These are phyloP conservation scores for Alternaria panax DNA, from an alignment of 2,329 filamentous ascomycete species.

Conservation along the genomic window DNA sequence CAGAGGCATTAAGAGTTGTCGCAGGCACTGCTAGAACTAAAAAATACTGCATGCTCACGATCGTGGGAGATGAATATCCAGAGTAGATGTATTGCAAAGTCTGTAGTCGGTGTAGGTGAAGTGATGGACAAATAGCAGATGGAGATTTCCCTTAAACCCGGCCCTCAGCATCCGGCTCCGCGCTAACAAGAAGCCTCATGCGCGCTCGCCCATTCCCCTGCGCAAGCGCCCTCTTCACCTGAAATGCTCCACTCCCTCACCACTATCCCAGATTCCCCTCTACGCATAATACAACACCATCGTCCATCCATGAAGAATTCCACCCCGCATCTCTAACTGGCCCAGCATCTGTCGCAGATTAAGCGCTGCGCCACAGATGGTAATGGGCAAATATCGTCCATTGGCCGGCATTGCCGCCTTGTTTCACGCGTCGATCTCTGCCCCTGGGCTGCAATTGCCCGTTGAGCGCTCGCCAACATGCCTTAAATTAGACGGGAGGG, in stretches of 20 bases:
- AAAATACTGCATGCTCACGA: not conserved
- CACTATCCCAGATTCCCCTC: not conserved
- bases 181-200: not conserved
- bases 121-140: not conserved
- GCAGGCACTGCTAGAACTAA: not conserved
- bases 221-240: slow-evolving; percentile 7
- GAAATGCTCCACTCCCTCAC: not conserved
- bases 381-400: slow-evolving; percentile 28
- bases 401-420: slow-evolving; percentile 27
- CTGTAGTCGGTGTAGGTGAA: too few relatives aligned
- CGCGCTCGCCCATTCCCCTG: not conserved
- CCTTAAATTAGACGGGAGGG: slow-evolving; percentile 16
- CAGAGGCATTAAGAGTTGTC: too few relatives aligned
- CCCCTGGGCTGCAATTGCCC: slow-evolving; percentile 13
- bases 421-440: slow-evolving; percentile 26
- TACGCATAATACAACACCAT: not conserved
- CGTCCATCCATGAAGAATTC: not conserved
- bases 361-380: slow-evolving; percentile 39
- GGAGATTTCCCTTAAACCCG: not conserved
- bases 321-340: slow-evolving; percentile 18
- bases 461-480: slow-evolving; percentile 16
- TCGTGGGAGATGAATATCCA: not conserved
- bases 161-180: not conserved
- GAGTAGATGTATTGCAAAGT: accelerated
- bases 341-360: slow-evolving; percentile 35